Conservation (phyloP, 106 monocot species). For the Dioscorea zingiberensis region DNA sequence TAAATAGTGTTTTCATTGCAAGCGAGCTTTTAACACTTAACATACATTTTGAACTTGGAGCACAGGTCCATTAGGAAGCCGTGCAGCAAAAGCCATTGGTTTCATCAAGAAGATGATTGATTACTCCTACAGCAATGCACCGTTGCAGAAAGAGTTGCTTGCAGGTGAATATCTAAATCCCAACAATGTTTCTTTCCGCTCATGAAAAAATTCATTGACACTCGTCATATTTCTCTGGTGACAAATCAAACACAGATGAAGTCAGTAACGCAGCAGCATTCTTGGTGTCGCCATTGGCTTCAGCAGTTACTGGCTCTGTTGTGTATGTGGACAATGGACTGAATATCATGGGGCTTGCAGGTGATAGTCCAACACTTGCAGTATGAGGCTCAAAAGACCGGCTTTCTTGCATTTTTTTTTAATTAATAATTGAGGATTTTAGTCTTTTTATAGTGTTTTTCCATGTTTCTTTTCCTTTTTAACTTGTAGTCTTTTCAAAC, state of each 20-base stretch:
- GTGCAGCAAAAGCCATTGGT: conserved; percentile 52
- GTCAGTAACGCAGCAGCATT: conserved; percentile 63
- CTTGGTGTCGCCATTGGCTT: conserved; percentile 60
- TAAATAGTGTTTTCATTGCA: too few relatives aligned
- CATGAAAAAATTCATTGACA: too few relatives aligned
- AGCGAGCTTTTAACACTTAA: too few relatives aligned
- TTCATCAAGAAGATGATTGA: conserved; percentile 52
- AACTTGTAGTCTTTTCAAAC: too few relatives aligned
- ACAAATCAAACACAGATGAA: conserved; percentile 41
- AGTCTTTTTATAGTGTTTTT: too few relatives aligned
- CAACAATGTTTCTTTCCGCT: not conserved
- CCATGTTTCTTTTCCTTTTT: too few relatives aligned
- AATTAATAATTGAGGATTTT: too few relatives aligned
- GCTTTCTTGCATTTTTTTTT: too few relatives aligned
- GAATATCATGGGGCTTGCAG: conserved; percentile 58
- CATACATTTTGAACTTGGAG: too few relatives aligned
- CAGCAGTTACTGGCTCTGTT: conserved; percentile 60
- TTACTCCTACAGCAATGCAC: conserved; percentile 40
- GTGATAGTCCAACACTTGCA: conserved; percentile 42
- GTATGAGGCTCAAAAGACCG: not conserved
- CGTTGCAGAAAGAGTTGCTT: conserved; percentile 40
- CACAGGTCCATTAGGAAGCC: conserved; percentile 42
- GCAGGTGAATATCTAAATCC: conserved; percentile 18
- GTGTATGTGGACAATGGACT: conserved; percentile 70
- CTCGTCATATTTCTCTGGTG: too few relatives aligned